Base-by-base conservation (phyloP, 2,329 filamentous ascomycete species). In the Allantophomopsis cytisporea region DNA sequence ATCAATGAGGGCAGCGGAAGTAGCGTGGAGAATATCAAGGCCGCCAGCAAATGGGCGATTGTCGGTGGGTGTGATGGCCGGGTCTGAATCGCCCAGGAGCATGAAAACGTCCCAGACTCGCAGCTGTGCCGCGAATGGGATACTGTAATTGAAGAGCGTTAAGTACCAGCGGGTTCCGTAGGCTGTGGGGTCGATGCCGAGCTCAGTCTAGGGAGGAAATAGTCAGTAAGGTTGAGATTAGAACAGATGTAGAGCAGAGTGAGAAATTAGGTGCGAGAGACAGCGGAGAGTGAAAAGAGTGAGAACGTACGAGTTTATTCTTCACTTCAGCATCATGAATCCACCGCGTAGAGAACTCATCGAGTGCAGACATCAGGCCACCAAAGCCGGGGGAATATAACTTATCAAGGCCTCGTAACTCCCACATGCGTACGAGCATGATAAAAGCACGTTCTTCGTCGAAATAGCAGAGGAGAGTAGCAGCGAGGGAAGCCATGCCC, bases 101-200 rank as follows among this genome's bases (percentile, higher is more conserved):
- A 98, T 86, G 61, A 96, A 96, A 1, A 95, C 83, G 55, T 98
- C 91, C 91, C 91, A 98, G 13, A 98, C 83, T 37, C 91, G 82
- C 30, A 98, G 76, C 59, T 96, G 91, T 3, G 89, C 88, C 0
- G 85, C 73, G 52, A 96, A 98, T 0, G 91, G 91, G 38, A 98
- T 84, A 13, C 86, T 93, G 54, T 96, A 82, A 60, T 96, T 96
- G 70, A 98, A 98, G 7, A 98, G 68, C 2, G 91, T 98, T 38
- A 98, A 69, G 56, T 98, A 98, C 91, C 91, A 98, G 39, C 88
- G 73, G 4, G 89, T 96, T 23, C 88, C 91, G 55, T 95, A 98
- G n/a, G 88, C 80, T 2, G 87, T 94, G 14, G 85, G 77, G 33
- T 85, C 77, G 49, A 98, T 91, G 45, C 71, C 70, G 21, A 95